Conservation (phyloP, 179 eudicot genomes). For the Nepenthes alata region DNA sequence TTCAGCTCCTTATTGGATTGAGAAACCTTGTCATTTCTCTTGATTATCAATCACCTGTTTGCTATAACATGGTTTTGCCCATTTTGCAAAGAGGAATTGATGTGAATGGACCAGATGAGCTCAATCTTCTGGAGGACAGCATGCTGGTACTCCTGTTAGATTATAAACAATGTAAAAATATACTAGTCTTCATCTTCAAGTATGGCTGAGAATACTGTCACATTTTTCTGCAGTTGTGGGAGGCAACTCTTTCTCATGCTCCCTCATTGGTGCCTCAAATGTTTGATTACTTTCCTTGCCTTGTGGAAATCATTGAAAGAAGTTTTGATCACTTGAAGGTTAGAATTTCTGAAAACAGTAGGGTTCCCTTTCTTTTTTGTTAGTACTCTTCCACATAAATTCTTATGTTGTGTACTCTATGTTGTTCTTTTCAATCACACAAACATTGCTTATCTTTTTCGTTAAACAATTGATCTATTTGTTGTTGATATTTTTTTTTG, state of each 20-base stretch:
- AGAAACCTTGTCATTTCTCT: conserved; percentile 83
- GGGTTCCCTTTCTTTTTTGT: background rate
- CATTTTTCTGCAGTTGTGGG: conserved; percentile 70
- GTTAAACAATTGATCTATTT: too few relatives aligned
- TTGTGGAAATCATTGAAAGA: conserved; percentile 69
- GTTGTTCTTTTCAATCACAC: too few relatives aligned
- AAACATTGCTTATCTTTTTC: too few relatives aligned
- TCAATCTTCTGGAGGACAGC: conserved; percentile 82
- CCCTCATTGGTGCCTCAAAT: conserved; percentile 80
- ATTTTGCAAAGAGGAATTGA: conserved; percentile 64
- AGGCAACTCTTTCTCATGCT: conserved; percentile 82
- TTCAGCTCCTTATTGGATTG: conserved; percentile 84
- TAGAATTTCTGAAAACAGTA: conserved; percentile 1
- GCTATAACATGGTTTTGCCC: conserved; percentile 68
- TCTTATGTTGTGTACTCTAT: too few relatives aligned
- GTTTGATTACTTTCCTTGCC: conserved; percentile 59
- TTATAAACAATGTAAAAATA: background rate
- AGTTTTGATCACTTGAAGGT: conserved; percentile 92
- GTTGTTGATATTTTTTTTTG: too few relatives aligned
- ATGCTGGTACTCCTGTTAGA: conserved; percentile 47
- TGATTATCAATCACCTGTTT: conserved; percentile 73
- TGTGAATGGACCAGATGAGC: conserved; percentile 87
- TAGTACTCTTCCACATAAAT: background rate
- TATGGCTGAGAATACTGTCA: background rate
- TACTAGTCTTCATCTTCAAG: background rate